These are phyloP conservation scores for Wickerhamiella parazyma DNA, from an alignment of 805 yeast species.

Conservation along the genomic window DNA sequence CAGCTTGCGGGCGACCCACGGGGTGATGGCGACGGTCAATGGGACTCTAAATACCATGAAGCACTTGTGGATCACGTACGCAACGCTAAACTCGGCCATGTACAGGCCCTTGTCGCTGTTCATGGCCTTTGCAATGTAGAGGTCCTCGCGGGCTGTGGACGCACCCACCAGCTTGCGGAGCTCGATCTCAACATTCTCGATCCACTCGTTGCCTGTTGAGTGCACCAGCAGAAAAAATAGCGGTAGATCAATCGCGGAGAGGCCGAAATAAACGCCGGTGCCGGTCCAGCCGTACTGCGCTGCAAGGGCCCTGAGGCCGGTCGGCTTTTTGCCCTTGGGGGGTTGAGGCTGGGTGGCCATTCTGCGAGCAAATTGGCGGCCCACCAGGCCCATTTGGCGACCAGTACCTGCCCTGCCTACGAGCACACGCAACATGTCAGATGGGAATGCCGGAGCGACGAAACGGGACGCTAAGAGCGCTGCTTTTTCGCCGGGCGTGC, in stretches of 20 bases:
- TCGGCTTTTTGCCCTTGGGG: background rate
- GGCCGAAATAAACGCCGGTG: slow-evolving; percentile 62
- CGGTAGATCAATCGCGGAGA: slow-evolving; percentile 71
- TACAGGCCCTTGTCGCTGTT: slow-evolving; percentile 31
- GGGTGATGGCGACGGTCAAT: slow-evolving; percentile 82
- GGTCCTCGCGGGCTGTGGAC: slow-evolving; percentile 29
- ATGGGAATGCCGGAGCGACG: too few species aligned
- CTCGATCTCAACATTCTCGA: slow-evolving; percentile 49
- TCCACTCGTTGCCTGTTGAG: slow-evolving; percentile 71
- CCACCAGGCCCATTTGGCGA: background rate
- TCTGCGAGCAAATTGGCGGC: background rate
- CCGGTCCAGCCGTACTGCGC: slow-evolving; percentile 89
- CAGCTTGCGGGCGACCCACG: slow-evolving; percentile 51
- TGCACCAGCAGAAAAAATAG: slow-evolving; percentile 73
- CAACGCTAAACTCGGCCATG: slow-evolving; percentile 75
- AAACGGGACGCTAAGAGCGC: too few species aligned
- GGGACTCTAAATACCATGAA: slow-evolving; percentile 77
- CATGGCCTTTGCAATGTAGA: slow-evolving; percentile 17
- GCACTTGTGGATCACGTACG: slow-evolving; percentile 87
- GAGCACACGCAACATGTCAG: background rate
- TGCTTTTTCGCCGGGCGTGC: background rate
- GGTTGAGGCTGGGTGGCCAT: background rate
- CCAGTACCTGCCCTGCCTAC: background rate
- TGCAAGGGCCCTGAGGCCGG: slow-evolving; percentile 41
- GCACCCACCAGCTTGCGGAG: slow-evolving; percentile 51